Conservation (phyloP, 164 flowering plant genomes). For the Stephania japonica region DNA sequence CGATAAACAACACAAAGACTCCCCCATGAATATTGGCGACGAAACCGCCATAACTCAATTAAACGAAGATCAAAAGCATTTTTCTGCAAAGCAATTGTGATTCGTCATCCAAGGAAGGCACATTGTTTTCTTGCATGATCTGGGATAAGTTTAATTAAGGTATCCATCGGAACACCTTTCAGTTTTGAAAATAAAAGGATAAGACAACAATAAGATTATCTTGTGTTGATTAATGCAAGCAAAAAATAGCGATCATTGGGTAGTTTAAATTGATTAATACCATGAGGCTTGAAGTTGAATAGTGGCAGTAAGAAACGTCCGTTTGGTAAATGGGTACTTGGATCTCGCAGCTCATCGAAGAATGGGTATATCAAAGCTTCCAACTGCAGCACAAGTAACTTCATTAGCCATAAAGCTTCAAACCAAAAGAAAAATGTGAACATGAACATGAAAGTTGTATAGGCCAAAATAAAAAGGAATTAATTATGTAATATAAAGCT, state of each 20-base stretch:
- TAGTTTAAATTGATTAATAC: constrained; percentile 21
- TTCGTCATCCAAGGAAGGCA: constrained; percentile 51
- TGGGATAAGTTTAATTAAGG: constrained; percentile 58
- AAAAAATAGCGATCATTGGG: neutral
- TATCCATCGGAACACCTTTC: constrained; percentile 54
- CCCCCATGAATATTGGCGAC: constrained; percentile 1
- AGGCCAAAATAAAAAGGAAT: too few relatives aligned
- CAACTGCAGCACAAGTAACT: constrained; percentile 34
- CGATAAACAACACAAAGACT: neutral
- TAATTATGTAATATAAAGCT: too few relatives aligned
- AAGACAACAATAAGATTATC: neutral
- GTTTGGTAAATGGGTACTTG: constrained; percentile 57
- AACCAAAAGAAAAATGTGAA: too few relatives aligned
- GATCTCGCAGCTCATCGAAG: constrained; percentile 73
- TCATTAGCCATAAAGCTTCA: neutral
- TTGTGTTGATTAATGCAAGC: neutral
- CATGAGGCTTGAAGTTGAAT: constrained; percentile 75
- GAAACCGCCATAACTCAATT: neutral
- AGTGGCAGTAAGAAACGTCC: constrained; percentile 81
- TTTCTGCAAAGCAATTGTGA: neutral
- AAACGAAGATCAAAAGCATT: neutral
- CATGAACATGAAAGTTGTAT: too few relatives aligned
- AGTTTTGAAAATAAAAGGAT: constrained; percentile 34
- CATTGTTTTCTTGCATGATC: constrained; percentile 82
- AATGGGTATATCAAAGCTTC: constrained; percentile 67